Base-by-base conservation (phyloP, 163 green algal genomes). In the Chlorella variabilis region DNA sequence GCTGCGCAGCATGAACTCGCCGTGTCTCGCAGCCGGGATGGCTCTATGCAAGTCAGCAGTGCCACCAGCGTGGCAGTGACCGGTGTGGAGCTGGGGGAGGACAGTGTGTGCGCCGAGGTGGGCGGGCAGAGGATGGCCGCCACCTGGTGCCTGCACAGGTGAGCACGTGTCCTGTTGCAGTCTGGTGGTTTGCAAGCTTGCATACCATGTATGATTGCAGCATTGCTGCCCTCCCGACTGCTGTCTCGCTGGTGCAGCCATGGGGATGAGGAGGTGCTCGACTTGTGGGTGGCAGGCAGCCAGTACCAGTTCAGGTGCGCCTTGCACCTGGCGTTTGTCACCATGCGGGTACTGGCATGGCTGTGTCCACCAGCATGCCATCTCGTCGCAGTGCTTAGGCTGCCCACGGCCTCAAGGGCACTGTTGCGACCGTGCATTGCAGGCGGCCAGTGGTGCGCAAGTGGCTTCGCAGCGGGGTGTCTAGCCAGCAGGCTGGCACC, bases 271-370 rank as follows among this genome's bases (percentile, higher is more conserved):
- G 54, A 92, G 76, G 73, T 91, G 54, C 81, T 94, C 54, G 85
- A 84, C 41, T 21, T 95, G 63, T 95, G 91, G 91, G 18, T 91
- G 29, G 80, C 71, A 27, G 90, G 91, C 27, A 62, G 85, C 13
- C 68, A 76, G 34, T 81, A 87, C 77, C 88, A 94, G 77, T 93
- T 95, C 82, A 84, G 87, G 83, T 85, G 45, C 63, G 86, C 2
- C 45, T 54, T 54, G n/a, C n/a, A n/a, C n/a, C n/a, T n/a, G n/a
- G n/a, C 15, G 45, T 54, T 54, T 54, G 45, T 15, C 45, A n/a
- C n/a, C n/a, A n/a, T n/a, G n/a, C n/a, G n/a, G n/a, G n/a, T n/a
- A n/a, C n/a, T n/a, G n/a, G n/a, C n/a, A n/a, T n/a, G n/a, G n/a
- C n/a, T n/a, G n/a, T n/a, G n/a, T n/a, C n/a, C 45, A 54, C 45